Percentiles rank a stretch among this genome's conserved stretches.
phyloP scores from a whole-genome alignment of 2,329 filamentous ascomycete species.

The Pestalotiopsis sp. region DNA sequence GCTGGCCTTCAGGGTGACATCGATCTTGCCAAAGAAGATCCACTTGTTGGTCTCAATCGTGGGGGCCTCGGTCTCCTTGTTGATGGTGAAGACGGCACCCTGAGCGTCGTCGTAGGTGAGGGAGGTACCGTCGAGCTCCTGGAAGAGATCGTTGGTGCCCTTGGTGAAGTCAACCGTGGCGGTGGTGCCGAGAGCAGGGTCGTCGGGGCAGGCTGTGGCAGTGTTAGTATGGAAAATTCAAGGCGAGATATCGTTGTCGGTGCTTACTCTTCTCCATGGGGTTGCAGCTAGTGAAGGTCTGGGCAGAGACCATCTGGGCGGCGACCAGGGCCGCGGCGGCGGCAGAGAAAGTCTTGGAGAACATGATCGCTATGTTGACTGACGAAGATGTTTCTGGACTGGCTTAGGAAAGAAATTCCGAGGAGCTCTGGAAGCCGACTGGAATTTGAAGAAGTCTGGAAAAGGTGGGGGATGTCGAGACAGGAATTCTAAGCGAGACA shows the following conservation, averaged over 20 bases:
- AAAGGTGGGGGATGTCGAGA: background rate
- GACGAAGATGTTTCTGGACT: background rate
- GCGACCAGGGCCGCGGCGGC: constrained; percentile 52
- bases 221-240: constrained; percentile 22
- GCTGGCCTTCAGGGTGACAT: constrained; percentile 77
- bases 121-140: constrained; percentile 45
- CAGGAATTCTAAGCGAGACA: background rate
- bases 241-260: background rate
- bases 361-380: constrained; percentile 33
- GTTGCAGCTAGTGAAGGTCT: constrained; percentile 60
- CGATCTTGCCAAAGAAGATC: constrained; percentile 94
- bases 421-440: background rate
- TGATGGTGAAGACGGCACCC: constrained; percentile 68
- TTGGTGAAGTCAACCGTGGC: constrained; percentile 74
- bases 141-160: constrained; percentile 63
- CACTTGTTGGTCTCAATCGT: constrained; percentile 81
- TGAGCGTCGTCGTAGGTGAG: constrained; percentile 45
- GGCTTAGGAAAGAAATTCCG: background rate
- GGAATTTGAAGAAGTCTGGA: background rate
- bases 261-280: constrained; percentile 51
- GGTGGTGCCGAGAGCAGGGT: constrained; percentile 73
- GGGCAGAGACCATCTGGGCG: constrained; percentile 50
- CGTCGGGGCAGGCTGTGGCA: constrained; percentile 63
- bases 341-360: constrained; percentile 47
- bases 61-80: constrained; percentile 63